phyloP scores from a whole-genome alignment of 169 alveolate species.

The Eimeria sp. region DNA sequence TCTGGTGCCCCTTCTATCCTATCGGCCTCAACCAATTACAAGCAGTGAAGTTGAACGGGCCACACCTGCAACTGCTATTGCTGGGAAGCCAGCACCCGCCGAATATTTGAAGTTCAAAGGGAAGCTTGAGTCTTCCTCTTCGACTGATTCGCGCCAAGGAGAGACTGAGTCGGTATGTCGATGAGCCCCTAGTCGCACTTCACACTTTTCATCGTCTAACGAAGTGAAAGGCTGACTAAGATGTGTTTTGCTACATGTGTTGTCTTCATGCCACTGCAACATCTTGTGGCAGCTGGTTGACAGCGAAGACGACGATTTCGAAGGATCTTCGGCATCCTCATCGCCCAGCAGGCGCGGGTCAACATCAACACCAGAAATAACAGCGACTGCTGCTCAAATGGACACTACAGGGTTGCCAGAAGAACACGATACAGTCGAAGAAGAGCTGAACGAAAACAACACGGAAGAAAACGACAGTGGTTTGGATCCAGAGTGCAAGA shows the following conservation, averaged over 20 bases:
- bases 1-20: conserved; percentile 49
- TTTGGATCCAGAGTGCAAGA: conserved; percentile 15
- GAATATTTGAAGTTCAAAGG: neutral
- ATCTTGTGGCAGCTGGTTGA: neutral
- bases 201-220: neutral
- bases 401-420: neutral
- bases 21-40: neutral
- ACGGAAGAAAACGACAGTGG: neutral
- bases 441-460: neutral
- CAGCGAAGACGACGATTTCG: conserved; percentile 35
- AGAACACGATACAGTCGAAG: neutral
- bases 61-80: neutral
- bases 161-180: conserved; percentile 30
- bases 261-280: neutral
- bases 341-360: conserved; percentile 24
- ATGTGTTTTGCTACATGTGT: neutral
- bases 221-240: neutral
- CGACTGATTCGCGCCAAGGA: neutral
- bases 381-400: neutral
- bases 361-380: neutral
- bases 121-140: neutral
- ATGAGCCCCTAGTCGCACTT: neutral
- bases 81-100: conserved; percentile 7
- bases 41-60: neutral
- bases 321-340: conserved; percentile 4